Conservation (phyloP, 1,284 basidiomycete genomes). For the Pseudozyma thailandica region DNA sequence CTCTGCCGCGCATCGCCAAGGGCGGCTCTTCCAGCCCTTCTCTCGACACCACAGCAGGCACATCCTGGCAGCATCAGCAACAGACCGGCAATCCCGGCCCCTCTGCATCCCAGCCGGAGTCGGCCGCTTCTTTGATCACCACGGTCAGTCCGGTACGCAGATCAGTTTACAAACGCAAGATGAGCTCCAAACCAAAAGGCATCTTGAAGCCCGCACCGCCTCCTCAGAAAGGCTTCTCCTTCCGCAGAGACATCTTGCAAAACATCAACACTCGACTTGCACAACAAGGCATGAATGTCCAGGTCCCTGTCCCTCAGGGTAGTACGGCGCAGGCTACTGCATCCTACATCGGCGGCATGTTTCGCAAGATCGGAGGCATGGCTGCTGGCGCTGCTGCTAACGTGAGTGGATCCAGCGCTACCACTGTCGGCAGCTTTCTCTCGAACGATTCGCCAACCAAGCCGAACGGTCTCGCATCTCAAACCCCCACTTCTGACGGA, state of each 20-base stretch:
- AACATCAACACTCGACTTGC: slow-evolving; percentile 63
- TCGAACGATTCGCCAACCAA: slow-evolving; percentile 21
- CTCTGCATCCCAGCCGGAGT: slow-evolving; percentile 11
- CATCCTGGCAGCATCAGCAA: slow-evolving; percentile 10
- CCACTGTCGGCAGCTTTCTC: slow-evolving; percentile 19
- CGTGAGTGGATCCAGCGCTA: slow-evolving; percentile 30
- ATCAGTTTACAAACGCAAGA: slow-evolving; percentile 47
- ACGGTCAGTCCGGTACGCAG: slow-evolving; percentile 40
- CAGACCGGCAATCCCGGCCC: slow-evolving; percentile 5
- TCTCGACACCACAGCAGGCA: slow-evolving; percentile 6
- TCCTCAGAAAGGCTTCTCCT: slow-evolving; percentile 60
- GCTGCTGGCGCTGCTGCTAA: slow-evolving; percentile 51
- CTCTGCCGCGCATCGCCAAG: slow-evolving; percentile 12
- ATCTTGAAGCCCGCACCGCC: slow-evolving; percentile 61
- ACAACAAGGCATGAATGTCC: slow-evolving; percentile 64
- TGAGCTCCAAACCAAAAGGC: slow-evolving; percentile 43
- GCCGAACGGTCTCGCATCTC: slow-evolving; percentile 4
- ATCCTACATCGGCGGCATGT: slow-evolving; percentile 57
- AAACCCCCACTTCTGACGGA: slow-evolving; percentile 1
- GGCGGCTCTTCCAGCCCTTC: slow-evolving; percentile 2
- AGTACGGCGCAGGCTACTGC: slow-evolving; percentile 50
- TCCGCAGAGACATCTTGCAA: slow-evolving; percentile 61
- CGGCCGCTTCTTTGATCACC: slow-evolving; percentile 29
- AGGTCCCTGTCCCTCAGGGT: slow-evolving; percentile 57
- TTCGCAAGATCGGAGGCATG: slow-evolving; percentile 53